Conservation (phyloP, 768 basidiomycete genomes). For the Termitomyces sp. region DNA sequence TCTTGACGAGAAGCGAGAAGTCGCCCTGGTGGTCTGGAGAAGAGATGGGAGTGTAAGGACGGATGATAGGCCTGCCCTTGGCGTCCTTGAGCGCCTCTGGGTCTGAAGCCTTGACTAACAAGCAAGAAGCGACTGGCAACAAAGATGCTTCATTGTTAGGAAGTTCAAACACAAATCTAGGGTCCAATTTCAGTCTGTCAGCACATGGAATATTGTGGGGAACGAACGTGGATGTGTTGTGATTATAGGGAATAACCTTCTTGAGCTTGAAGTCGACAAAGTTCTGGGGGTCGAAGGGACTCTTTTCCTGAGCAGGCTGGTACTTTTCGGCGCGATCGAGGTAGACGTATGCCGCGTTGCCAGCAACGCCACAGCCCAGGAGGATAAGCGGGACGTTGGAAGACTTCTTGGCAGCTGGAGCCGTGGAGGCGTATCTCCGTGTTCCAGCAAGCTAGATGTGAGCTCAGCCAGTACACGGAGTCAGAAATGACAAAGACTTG, state of each 20-base stretch:
- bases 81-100: slow-evolving; percentile 57
- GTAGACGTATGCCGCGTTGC: slow-evolving; percentile 45
- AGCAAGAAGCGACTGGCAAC: slow-evolving; percentile 72
- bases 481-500: slow-evolving; percentile 17
- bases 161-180: slow-evolving; percentile 75
- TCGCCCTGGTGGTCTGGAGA: slow-evolving; percentile 69
- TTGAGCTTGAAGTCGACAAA: slow-evolving; percentile 81
- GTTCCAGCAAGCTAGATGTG: slow-evolving; percentile 25
- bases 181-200: not conserved
- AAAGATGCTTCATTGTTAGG: slow-evolving; percentile 75
- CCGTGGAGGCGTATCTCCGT: slow-evolving; percentile 43
- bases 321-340: slow-evolving; percentile 27
- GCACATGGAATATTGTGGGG: not conserved
- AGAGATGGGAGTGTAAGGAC: slow-evolving; percentile 94
- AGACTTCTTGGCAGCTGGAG: slow-evolving; percentile 36
- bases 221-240: slow-evolving; percentile 79
- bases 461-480: not conserved
- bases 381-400: slow-evolving; percentile 45
- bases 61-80: slow-evolving; percentile 84
- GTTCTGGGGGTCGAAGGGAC: slow-evolving; percentile 69
- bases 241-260: slow-evolving; percentile 82
- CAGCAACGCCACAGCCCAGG: slow-evolving; percentile 40
- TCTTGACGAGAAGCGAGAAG: slow-evolving; percentile 79
- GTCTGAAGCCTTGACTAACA: slow-evolving; percentile 73
- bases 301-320: slow-evolving; percentile 45